Evolutionary conservation across 2,329 filamentous ascomycete species (phyloP).

Genomic region (Colletotrichum somersetense): DNA sequence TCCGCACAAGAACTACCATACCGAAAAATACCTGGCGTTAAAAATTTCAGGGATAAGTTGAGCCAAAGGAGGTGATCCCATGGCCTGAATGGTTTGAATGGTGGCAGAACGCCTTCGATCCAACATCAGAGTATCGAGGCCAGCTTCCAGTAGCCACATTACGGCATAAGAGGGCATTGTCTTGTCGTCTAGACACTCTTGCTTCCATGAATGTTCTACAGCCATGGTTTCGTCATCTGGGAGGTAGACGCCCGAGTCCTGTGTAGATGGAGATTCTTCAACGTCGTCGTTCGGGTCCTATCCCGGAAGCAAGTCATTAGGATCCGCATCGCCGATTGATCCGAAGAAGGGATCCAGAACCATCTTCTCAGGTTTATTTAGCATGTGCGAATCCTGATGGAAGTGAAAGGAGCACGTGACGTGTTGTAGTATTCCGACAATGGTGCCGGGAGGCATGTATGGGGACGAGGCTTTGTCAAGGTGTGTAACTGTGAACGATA

Average conservation of each 20-base stretch:
- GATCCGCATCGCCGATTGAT: neutral
- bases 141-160: conserved; percentile 23
- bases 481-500: conserved; percentile 54
- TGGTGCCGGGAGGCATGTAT: conserved; percentile 46
- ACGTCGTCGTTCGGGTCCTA: conserved; percentile 9
- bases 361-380: neutral
- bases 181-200: neutral
- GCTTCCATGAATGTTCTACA: no score
- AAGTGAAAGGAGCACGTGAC: conserved; percentile 33
- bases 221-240: neutral
- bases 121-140: conserved; percentile 17
- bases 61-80: conserved; percentile 44
- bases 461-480: conserved; percentile 50
- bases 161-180: neutral
- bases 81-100: conserved; percentile 43
- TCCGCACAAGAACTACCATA: conserved; percentile 47
- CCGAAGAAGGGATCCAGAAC: neutral
- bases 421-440: conserved; percentile 46
- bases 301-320: neutral
- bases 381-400: conserved; percentile 5
- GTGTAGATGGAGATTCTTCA: conserved; percentile 4
- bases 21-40: conserved; percentile 52
- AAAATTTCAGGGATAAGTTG: conserved; percentile 53
- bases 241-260: conserved; percentile 25
- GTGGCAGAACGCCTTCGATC: neutral